Base-by-base conservation (phyloP, 176 grass and related monocot genomes). In the Musa troglodytarum region DNA sequence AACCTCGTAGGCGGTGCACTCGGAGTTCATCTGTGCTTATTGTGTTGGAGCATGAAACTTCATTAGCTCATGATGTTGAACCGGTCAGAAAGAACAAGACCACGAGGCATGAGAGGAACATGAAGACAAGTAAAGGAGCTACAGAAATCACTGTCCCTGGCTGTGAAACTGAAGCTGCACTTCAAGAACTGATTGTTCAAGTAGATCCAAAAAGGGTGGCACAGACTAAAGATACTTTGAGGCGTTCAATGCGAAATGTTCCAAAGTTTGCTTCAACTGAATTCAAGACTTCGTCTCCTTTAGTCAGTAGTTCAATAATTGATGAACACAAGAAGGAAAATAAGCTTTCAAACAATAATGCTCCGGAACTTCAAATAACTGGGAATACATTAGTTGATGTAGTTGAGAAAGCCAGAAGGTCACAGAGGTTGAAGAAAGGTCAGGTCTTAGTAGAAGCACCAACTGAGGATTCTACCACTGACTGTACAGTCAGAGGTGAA, bases 151-250 rank as follows among this genome's bases (percentile, higher is more conserved):
- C 28, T 25, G 56, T 72, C 72, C 25, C n/a, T 2, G 10, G 21
- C 21, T 76, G 54, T 73, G 78, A 56, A 1, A 2, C 22, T 89
- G 53, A 52, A 77, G 43, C 24, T 74, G 34, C 75, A 72, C 24
- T 1, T 10, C 15, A 50, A 77, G 63, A 70, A 49, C 79, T 76
- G 14, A 43, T 14, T 3, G 63, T 1, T 3, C 57, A 14, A 9
- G 53, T 72, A 58, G 10, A 76, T 4, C 7, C 3, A 82, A 64
- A 77, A 77, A 28, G 61, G 20, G 22, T 71, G 49, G 63, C 21
- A 59, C 53, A 49, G 10, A 67, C 52, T 17, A 51, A 67, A n/a
- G 54, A 66, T 50, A 49, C 52, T 25, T 13, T 68, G 19, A 68
- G 8, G 29, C 22, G n/a, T 53, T 68, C 77, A 77, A 50, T 56